Conservation (phyloP, 768 basidiomycete genomes). For the Mycena vitilis region DNA sequence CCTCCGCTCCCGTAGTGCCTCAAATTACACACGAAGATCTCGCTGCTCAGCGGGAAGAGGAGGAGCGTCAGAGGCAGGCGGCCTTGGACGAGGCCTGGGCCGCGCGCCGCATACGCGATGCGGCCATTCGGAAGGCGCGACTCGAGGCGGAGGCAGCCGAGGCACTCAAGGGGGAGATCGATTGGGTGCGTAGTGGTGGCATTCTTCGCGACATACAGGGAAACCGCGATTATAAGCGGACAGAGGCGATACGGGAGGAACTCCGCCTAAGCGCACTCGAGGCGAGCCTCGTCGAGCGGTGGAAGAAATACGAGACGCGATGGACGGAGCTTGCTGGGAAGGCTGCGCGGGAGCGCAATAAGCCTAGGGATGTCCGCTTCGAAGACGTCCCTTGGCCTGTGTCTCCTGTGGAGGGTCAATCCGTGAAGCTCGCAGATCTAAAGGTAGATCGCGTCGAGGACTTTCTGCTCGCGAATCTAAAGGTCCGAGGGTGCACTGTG, state of each 20-base stretch:
- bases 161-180: slow-evolving; percentile 62
- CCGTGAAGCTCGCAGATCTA: slow-evolving; percentile 46
- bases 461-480: slow-evolving; percentile 62
- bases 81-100: slow-evolving; percentile 33
- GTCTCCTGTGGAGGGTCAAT: slow-evolving; percentile 25
- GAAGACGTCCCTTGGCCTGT: slow-evolving; percentile 76
- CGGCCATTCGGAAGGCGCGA: slow-evolving; percentile 33
- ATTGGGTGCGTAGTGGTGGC: slow-evolving; percentile 71
- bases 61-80: slow-evolving; percentile 25
- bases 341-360: slow-evolving; percentile 30
- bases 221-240: slow-evolving; percentile 62
- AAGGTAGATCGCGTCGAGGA: slow-evolving; percentile 55
- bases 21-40: not conserved
- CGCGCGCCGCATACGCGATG: slow-evolving; percentile 31
- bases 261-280: slow-evolving; percentile 59
- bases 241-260: slow-evolving; percentile 60
- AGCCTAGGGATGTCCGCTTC: slow-evolving; percentile 51
- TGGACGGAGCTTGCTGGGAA: slow-evolving; percentile 58
- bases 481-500: slow-evolving; percentile 52
- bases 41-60: slow-evolving; percentile 23
- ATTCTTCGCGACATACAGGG: slow-evolving; percentile 63
- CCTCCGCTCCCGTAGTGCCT: not conserved
- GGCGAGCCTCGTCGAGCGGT: slow-evolving; percentile 49
- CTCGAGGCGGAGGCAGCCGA: slow-evolving; percentile 52
- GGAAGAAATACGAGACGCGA: slow-evolving; percentile 65